Evolutionary conservation across 2,329 filamentous ascomycete genomes (phyloP).

Genomic region (Epichloe sibirici): DNA sequence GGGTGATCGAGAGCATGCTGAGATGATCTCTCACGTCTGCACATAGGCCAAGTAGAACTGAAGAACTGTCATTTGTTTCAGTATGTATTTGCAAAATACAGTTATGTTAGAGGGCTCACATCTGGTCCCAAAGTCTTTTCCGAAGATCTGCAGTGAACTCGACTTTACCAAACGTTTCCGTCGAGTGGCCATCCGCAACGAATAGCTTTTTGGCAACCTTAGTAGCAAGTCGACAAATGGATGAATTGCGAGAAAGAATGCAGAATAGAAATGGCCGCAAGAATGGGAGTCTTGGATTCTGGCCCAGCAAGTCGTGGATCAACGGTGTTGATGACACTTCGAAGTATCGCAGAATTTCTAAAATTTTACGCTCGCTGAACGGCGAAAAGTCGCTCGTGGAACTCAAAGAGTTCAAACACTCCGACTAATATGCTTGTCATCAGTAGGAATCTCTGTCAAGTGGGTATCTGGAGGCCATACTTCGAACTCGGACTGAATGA

Average conservation of each 20-base stretch:
- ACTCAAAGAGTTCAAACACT: conserved; percentile 5
- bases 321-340: conserved; percentile 33
- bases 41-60: conserved; percentile 34
- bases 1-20: conserved; percentile 30
- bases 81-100: background rate
- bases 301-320: conserved; percentile 18
- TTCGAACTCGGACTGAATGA: conserved; percentile 27
- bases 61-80: conserved; percentile 14
- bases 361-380: conserved; percentile 24
- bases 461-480: background rate
- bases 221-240: conserved; percentile 35
- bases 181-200: conserved; percentile 15
- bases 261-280: conserved; percentile 42
- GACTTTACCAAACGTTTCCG: conserved; percentile 13
- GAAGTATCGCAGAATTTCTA: conserved; percentile 37
- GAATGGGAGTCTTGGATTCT: conserved; percentile 18
- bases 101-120: conserved; percentile 24
- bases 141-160: conserved; percentile 17
- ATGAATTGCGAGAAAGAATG: conserved; percentile 38
- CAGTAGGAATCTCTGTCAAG: background rate
- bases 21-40: conserved; percentile 33
- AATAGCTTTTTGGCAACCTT: conserved; percentile 38
- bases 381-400: conserved; percentile 14
- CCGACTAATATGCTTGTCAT: background rate
- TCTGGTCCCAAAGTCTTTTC: conserved; percentile 40